Evolutionary conservation across 129 eudicot genomes (phyloP).

Genomic region (Apium graveolens): DNA sequence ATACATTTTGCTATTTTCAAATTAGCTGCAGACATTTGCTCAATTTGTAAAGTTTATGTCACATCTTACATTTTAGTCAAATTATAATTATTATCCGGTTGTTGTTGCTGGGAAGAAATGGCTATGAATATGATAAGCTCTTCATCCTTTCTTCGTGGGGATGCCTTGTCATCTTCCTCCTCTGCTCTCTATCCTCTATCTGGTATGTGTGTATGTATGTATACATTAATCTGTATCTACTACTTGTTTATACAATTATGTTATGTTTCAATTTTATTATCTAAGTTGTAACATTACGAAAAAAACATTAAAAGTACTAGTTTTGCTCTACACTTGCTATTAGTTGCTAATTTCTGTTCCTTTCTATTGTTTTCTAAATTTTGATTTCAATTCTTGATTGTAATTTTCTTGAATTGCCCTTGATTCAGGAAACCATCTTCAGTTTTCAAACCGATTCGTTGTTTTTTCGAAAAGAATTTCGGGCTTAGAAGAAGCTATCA

Average conservation of each 20-base stretch:
- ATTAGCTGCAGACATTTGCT: too few relatives aligned
- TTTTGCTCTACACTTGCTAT: background rate
- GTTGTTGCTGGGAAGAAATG: background rate
- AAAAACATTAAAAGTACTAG: background rate
- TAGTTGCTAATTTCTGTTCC: background rate
- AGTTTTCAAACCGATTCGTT: conserved; percentile 31
- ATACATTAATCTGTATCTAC: background rate
- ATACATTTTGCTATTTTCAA: too few relatives aligned
- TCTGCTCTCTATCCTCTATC: background rate
- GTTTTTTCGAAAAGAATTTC: conserved; percentile 53
- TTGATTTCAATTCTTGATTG: conserved; percentile 1
- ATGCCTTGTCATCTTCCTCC: background rate
- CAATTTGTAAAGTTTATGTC: too few relatives aligned
- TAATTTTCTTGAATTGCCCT: conserved; percentile 6
- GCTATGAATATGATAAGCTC: background rate
- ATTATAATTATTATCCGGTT: background rate
- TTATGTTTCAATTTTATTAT: background rate
- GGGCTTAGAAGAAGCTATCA: conserved; percentile 79
- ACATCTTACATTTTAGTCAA: too few relatives aligned
- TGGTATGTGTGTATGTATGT: background rate
- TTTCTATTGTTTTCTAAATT: background rate
- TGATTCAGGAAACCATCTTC: conserved; percentile 18
- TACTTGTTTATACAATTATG: background rate
- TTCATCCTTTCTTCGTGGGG: background rate
- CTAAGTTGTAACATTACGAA: background rate